These are phyloP conservation scores for Coemansia sp. DNA, from an alignment of 192 early-diverging fungal genomes.

Conservation along the genomic window DNA sequence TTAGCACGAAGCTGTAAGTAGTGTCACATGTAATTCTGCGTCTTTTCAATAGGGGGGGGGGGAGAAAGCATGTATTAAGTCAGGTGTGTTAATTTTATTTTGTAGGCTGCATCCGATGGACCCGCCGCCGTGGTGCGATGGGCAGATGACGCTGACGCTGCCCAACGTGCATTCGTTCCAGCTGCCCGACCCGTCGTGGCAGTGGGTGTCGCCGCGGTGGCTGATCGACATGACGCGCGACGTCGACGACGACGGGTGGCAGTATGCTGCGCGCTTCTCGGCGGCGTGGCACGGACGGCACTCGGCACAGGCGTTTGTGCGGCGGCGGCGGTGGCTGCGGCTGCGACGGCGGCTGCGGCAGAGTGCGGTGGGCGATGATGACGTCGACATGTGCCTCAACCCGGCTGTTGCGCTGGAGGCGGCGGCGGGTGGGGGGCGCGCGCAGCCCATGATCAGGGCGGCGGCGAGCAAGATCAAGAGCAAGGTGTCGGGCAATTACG, in stretches of 20 bases:
- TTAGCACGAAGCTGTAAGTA: constrained; percentile 52
- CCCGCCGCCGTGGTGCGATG: constrained; percentile 54
- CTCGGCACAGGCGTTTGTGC: constrained; percentile 22
- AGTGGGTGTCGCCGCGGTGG: constrained; percentile 57
- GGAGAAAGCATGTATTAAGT: constrained; percentile 9
- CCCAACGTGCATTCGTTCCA: constrained; percentile 57
- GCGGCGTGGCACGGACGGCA: constrained; percentile 16
- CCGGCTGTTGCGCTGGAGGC: not conserved
- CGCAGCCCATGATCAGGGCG: not conserved
- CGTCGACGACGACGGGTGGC: constrained; percentile 57
- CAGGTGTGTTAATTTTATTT: not conserved
- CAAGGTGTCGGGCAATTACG: constrained; percentile 34
- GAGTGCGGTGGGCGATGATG: constrained; percentile 7
- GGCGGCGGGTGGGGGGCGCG: not conserved
- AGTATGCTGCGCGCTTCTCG: constrained; percentile 49
- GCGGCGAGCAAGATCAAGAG: constrained; percentile 33
- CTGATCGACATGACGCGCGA: constrained; percentile 56
- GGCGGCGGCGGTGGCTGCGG: constrained; percentile 21
- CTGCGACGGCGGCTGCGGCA: constrained; percentile 1
- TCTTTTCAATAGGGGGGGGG: too few species aligned
- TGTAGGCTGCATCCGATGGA: constrained; percentile 51
- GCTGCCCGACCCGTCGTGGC: constrained; percentile 53
- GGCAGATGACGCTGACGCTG: constrained; percentile 41
- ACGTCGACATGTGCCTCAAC: constrained; percentile 3
- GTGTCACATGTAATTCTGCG: not conserved